These are phyloP conservation scores for Apiospora phragmitis DNA, from an alignment of 2,329 filamentous ascomycete genomes.

Conservation along the genomic window DNA sequence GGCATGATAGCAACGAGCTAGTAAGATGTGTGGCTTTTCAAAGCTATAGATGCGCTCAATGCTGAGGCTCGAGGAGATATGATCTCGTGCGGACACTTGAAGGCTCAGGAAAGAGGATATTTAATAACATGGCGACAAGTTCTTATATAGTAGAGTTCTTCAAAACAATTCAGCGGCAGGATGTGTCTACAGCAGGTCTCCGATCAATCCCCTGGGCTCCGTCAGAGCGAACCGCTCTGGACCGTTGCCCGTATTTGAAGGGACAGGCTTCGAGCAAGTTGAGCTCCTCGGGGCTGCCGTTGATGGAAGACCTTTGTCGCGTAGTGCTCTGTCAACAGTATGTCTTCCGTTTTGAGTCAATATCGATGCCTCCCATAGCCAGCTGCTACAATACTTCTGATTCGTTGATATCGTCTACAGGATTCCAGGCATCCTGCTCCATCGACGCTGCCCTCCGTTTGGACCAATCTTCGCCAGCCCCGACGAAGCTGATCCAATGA, in stretches of 20 bases:
- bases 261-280: slow-evolving; percentile 55
- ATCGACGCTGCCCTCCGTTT: not conserved
- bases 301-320: not conserved
- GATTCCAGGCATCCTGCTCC: not conserved
- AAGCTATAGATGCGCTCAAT: not conserved
- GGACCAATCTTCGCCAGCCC: not conserved
- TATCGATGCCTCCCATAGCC: not conserved
- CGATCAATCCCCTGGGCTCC: slow-evolving; percentile 71
- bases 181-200: slow-evolving; percentile 46
- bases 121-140: not conserved
- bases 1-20: not conserved
- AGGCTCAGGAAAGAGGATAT: not conserved
- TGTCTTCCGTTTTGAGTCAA: not conserved
- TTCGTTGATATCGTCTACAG: not conserved
- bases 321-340: not conserved
- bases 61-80: not conserved
- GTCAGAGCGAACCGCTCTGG: slow-evolving; percentile 76
- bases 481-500: not conserved
- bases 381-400: not conserved
- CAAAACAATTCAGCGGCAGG: not conserved
- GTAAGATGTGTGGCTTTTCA: not conserved
- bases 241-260: slow-evolving; percentile 66
- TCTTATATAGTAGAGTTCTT: not conserved
- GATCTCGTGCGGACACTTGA: not conserved
- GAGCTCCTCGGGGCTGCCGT: slow-evolving; percentile 55